These are phyloP conservation scores for Arthrocladium fulminans DNA, from an alignment of 2,329 filamentous ascomycete species.

Conservation along the genomic window DNA sequence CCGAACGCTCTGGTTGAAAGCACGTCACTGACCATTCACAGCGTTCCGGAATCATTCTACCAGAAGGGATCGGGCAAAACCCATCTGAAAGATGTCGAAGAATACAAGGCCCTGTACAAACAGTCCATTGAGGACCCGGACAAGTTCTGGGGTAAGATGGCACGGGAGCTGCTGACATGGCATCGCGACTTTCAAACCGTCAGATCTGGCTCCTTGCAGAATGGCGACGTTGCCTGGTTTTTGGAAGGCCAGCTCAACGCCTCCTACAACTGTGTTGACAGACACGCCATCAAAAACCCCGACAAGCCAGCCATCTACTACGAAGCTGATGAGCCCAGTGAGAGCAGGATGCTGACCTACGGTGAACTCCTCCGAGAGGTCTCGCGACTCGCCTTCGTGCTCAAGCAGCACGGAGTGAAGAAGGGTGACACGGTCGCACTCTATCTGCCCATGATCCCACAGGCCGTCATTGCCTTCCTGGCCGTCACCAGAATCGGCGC, in stretches of 20 bases:
- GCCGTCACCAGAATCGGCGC: constrained; percentile 89
- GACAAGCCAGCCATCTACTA: constrained; percentile 95
- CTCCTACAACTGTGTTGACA: constrained; percentile 94
- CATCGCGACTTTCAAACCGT: constrained; percentile 87
- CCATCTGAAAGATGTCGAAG: constrained; percentile 50
- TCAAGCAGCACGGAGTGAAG: constrained; percentile 91
- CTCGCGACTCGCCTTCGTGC: constrained; percentile 72
- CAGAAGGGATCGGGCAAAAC: constrained; percentile 53
- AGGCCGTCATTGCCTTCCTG: constrained; percentile 83
- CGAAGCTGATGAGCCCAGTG: constrained; percentile 82
- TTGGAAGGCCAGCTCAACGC: constrained; percentile 88
- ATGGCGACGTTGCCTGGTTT: constrained; percentile 91
- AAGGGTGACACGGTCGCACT: constrained; percentile 97
- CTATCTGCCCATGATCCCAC: constrained; percentile 97
- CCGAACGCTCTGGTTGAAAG: background rate
- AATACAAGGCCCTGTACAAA: constrained; percentile 58
- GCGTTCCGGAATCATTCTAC: constrained; percentile 48
- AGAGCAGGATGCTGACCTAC: constrained; percentile 87
- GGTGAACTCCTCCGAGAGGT: constrained; percentile 88
- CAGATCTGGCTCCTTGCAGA: constrained; percentile 61
- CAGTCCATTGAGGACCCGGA: constrained; percentile 85
- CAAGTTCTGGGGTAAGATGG: constrained; percentile 80
- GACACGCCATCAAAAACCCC: constrained; percentile 90
- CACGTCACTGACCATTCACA: constrained; percentile 14
- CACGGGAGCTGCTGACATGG: constrained; percentile 84